Evolutionary conservation across 164 flowering plant species (phyloP).

Genomic region (Sextonia rubra): DNA sequence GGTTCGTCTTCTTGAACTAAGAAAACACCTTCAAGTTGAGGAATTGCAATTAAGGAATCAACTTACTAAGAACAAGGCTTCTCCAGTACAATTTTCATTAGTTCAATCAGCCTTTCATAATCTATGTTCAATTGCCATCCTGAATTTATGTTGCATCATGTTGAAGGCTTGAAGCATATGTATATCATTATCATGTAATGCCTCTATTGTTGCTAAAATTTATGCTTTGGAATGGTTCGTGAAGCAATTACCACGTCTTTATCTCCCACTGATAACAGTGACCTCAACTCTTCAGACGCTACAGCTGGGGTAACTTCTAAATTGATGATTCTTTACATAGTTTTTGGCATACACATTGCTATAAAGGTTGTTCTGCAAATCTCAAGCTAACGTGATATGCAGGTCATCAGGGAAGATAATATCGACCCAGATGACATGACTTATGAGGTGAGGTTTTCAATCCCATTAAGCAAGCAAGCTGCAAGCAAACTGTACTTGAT

Average conservation of each 20-base stretch:
- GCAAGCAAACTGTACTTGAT: neutral
- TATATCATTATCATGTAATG: neutral
- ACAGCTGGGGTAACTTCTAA: conserved; percentile 20
- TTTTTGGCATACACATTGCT: neutral
- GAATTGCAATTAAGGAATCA: too few species aligned
- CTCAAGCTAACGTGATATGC: conserved; percentile 11
- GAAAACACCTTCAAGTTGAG: too few species aligned
- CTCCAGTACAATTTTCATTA: too few species aligned
- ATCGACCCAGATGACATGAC: conserved; percentile 37
- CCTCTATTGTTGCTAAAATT: neutral
- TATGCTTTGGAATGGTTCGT: neutral
- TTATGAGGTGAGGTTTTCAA: conserved; percentile 27
- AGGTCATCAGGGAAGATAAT: conserved; percentile 30
- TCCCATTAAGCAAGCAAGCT: neutral
- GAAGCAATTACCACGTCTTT: neutral
- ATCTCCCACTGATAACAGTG: conserved; percentile 21
- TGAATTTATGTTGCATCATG: too few species aligned
- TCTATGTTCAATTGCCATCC: too few species aligned
- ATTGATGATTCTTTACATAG: neutral
- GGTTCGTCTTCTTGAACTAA: too few species aligned
- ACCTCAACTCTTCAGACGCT: conserved; percentile 12
- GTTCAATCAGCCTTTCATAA: too few species aligned
- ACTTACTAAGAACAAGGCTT: too few species aligned
- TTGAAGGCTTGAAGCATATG: too few species aligned
- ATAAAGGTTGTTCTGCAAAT: neutral